Conservation (phyloP, 1,284 basidiomycete genomes). For the Boletus putidus region DNA sequence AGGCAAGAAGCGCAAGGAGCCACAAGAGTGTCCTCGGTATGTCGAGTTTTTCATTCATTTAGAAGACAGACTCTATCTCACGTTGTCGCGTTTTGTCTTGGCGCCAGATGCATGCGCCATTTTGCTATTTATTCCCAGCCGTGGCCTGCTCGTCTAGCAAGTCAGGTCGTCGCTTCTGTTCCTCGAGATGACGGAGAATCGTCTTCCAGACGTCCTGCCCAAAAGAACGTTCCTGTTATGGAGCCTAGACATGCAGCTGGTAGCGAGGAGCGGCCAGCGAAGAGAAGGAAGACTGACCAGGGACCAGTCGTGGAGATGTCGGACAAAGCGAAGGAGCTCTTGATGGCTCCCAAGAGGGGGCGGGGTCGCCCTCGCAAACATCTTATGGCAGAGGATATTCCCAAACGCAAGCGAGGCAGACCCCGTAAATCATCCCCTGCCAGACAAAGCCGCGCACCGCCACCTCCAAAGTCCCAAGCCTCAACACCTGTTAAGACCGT, state of each 20-base stretch:
- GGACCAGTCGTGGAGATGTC: slow-evolving; percentile 40
- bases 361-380: slow-evolving; percentile 42
- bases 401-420: slow-evolving; percentile 41
- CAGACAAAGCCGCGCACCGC: slow-evolving; percentile 11
- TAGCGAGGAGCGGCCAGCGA: slow-evolving; percentile 44
- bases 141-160: slow-evolving; percentile 65
- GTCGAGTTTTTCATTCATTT: slow-evolving; percentile 32
- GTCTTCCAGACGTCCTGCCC: slow-evolving; percentile 46
- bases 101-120: slow-evolving; percentile 68
- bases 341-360: slow-evolving; percentile 38
- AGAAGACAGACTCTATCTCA: slow-evolving; percentile 21
- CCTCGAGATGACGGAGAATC: slow-evolving; percentile 55
- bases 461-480: slow-evolving; percentile 15
- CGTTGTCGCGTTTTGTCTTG: slow-evolving; percentile 16
- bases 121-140: slow-evolving; percentile 66
- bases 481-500: slow-evolving; percentile 19
- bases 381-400: slow-evolving; percentile 35
- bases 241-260: slow-evolving; percentile 56
- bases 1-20: slow-evolving; percentile 57
- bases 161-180: slow-evolving; percentile 47
- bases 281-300: slow-evolving; percentile 46
- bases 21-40: slow-evolving; percentile 72
- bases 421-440: slow-evolving; percentile 37
- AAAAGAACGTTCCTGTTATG: slow-evolving; percentile 49
- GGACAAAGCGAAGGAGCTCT: slow-evolving; percentile 38